phyloP scores from a whole-genome alignment of 345 rosid genomes.

The Balakata baccata region DNA sequence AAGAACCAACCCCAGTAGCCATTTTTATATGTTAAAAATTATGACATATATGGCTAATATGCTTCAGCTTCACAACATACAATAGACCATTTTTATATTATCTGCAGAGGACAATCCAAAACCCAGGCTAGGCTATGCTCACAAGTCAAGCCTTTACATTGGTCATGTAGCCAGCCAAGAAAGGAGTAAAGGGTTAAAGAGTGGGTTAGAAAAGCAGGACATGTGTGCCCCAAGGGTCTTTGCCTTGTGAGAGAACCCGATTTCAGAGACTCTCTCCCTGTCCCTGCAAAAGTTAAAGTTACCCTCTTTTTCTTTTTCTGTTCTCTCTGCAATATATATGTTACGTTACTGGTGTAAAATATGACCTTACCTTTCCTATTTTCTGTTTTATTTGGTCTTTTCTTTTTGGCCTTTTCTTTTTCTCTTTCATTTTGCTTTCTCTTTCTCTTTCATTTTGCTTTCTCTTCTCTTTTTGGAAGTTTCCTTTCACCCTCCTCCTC shows the following conservation, averaged over 20 bases:
- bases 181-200: conserved; percentile 5
- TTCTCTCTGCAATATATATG: background rate
- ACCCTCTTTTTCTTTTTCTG: too few relatives aligned
- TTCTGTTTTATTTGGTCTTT: background rate
- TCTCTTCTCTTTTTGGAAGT: conserved; percentile 38
- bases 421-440: conserved; percentile 10
- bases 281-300: background rate
- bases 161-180: background rate
- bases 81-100: background rate
- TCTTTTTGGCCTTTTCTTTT: conserved; percentile 10
- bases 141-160: conserved; percentile 52
- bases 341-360: conserved; percentile 7
- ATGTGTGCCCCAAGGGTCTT: conserved; percentile 26
- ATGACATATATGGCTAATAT: too few relatives aligned
- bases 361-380: conserved; percentile 21
- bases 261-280: conserved; percentile 10
- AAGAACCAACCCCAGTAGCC: background rate
- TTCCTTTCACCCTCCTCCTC: conserved; percentile 28
- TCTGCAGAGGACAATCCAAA: background rate
- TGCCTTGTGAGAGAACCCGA: conserved; percentile 20
- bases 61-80: background rate
- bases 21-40: background rate
- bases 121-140: background rate
- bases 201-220: conserved; percentile 20
- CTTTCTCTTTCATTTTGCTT: conserved; percentile 18